Conservation (phyloP, 352 stramenopile species). For the Globisporangium cylindrosporum region DNA sequence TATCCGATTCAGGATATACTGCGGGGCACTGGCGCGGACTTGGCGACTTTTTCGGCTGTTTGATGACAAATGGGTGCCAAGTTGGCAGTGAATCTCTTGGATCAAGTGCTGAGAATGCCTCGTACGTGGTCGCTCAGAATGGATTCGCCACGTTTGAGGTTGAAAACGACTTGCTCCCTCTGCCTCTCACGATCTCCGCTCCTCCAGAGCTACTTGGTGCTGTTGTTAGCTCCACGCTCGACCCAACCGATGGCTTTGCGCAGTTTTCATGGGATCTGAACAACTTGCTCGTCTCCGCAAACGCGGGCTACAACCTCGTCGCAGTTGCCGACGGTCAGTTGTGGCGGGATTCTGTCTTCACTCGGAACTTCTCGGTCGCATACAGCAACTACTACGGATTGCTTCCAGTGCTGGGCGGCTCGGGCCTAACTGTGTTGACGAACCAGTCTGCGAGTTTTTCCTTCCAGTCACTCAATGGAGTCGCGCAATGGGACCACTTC, state of each 20-base stretch:
- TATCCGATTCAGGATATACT: neutral
- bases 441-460: neutral
- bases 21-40: neutral
- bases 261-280: conserved; percentile 5
- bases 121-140: conserved; percentile 1
- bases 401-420: neutral
- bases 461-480: conserved; percentile 16
- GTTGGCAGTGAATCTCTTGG: neutral
- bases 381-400: conserved; percentile 8
- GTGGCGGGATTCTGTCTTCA: neutral
- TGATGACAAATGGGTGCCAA: conserved; percentile 12
- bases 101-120: neutral
- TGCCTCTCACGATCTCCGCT: neutral
- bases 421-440: neutral
- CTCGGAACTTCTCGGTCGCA: neutral
- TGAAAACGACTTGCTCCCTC: neutral
- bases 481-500: conserved; percentile 5
- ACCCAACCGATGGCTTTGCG: neutral
- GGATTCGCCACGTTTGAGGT: conserved; percentile 5
- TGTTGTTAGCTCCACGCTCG: neutral
- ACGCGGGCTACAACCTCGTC: neutral
- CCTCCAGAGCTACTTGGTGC: neutral
- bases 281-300: neutral
- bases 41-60: conserved; percentile 12
- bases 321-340: neutral